phyloP scores from a whole-genome alignment of 225 moss, liverwort and hornwort genomes.

The Sphagnum contortum region DNA sequence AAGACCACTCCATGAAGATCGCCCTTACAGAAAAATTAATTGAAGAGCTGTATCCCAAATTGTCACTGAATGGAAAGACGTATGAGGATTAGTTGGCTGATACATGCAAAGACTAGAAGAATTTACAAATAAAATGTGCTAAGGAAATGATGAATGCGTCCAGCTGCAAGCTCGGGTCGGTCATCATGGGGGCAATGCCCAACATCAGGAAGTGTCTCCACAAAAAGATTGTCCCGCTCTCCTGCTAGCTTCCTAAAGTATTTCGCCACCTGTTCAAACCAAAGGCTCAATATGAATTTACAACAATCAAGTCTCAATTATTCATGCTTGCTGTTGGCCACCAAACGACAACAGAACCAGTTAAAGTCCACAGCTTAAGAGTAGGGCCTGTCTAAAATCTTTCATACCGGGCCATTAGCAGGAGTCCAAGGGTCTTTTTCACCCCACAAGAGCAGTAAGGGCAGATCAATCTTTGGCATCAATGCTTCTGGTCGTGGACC shows the following conservation, averaged over 20 bases:
- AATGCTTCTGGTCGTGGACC: slow-evolving; percentile 94
- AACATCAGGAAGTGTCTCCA: slow-evolving; percentile 79
- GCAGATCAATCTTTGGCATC: slow-evolving; percentile 59
- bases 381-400: no score
- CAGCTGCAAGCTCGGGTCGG: slow-evolving; percentile 81
- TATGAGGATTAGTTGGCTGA: no score
- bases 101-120: no score
- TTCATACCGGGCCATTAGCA: slow-evolving; percentile 84
- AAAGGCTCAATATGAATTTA: background rate
- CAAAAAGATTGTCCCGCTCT: slow-evolving; percentile 64
- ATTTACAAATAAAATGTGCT: slow-evolving; percentile 2
- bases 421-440: slow-evolving; percentile 99
- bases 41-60: background rate
- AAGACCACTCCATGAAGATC: background rate
- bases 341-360: no score
- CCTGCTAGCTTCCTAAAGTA: slow-evolving; percentile 66
- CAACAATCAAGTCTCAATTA: background rate
- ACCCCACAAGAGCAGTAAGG: slow-evolving; percentile 82
- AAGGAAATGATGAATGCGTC: slow-evolving; percentile 56
- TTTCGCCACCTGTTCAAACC: slow-evolving; percentile 58
- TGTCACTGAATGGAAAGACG: no score
- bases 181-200: slow-evolving; percentile 99
- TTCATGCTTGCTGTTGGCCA: no score
- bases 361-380: no score
- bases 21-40: background rate